A percentile compares a stretch with the other conserved stretches of the same genome.
Conservation (phyloP, 495 filamentous ascomycete species). For the Xylaria venustula region DNA sequence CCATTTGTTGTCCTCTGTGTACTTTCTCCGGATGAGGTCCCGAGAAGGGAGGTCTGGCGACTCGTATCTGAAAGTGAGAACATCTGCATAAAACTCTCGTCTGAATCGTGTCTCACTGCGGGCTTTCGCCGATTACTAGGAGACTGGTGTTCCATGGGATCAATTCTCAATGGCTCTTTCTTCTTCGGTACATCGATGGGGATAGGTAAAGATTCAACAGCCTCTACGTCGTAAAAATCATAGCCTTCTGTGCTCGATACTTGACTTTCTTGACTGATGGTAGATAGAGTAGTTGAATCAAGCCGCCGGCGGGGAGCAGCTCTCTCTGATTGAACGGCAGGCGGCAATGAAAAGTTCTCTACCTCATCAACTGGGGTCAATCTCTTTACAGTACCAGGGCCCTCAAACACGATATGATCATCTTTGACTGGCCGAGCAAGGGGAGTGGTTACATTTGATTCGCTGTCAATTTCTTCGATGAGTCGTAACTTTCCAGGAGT, state of each 20-base stretch:
- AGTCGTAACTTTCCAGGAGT: conserved; percentile 35
- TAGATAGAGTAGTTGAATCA: conserved; percentile 45
- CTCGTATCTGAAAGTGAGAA: conserved; percentile 76
- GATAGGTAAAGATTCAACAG: conserved; percentile 41
- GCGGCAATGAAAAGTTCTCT: conserved; percentile 42
- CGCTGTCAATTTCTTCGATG: conserved; percentile 61
- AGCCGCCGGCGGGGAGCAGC: conserved; percentile 36
- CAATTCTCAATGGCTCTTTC: conserved; percentile 28
- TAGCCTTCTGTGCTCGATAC: conserved; percentile 53
- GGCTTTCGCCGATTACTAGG: conserved; percentile 31
- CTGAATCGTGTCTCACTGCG: conserved; percentile 66
- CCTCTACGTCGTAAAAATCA: conserved; percentile 56
- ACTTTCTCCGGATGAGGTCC: conserved; percentile 33
- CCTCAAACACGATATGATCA: conserved; percentile 27
- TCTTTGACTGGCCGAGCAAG: conserved; percentile 67
- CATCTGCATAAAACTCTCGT: conserved; percentile 73
- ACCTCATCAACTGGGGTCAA: conserved; percentile 43
- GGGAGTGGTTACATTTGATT: conserved; percentile 77
- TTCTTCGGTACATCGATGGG: conserved; percentile 41
- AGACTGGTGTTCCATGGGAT: conserved; percentile 27
- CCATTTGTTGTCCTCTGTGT: conserved; percentile 16
- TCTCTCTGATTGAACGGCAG: conserved; percentile 29
- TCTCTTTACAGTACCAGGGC: conserved; percentile 21
- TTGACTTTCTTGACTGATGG: conserved; percentile 38
- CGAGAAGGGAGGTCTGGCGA: conserved; percentile 38